A percentile compares a stretch with the other conserved stretches of the same genome.
These are phyloP conservation scores for Fusarium veterinarium DNA, from an alignment of 2,329 filamentous ascomycete genomes.

Conservation along the genomic window DNA sequence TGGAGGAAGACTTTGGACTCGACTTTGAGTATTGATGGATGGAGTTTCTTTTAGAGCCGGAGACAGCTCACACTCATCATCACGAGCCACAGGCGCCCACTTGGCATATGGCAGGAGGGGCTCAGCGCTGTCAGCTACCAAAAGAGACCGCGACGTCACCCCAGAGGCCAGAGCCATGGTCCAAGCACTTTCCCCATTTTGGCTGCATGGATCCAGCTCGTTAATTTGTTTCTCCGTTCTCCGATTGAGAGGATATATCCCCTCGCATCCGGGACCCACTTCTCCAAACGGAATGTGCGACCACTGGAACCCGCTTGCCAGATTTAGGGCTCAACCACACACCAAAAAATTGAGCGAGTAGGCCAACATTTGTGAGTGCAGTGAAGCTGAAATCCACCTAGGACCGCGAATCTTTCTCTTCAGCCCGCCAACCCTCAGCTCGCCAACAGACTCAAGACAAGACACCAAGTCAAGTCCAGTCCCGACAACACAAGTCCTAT, in stretches of 20 bases:
- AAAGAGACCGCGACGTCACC: slow-evolving; percentile 35
- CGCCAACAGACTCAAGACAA: slow-evolving; percentile 46
- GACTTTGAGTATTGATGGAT: slow-evolving; percentile 3
- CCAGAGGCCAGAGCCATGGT: slow-evolving; percentile 27
- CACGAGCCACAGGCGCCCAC: slow-evolving; percentile 29
- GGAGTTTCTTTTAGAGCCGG: slow-evolving; percentile 2
- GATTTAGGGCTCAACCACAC: slow-evolving; percentile 51
- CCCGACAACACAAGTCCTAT: slow-evolving; percentile 45
- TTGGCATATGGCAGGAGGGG: slow-evolving; percentile 26
- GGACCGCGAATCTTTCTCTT: slow-evolving; percentile 49
- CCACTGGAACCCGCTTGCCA: slow-evolving; percentile 20
- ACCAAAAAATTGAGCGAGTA: slow-evolving; percentile 46
- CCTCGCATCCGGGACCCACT: not conserved
- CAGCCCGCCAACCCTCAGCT: slow-evolving; percentile 52
- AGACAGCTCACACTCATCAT: slow-evolving; percentile 23
- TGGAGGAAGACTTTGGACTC: not conserved
- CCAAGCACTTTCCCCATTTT: slow-evolving; percentile 30
- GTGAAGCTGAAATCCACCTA: slow-evolving; percentile 46
- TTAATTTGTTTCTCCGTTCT: slow-evolving; percentile 34
- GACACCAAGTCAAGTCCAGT: slow-evolving; percentile 42
- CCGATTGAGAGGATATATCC: not conserved
- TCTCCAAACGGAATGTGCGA: slow-evolving; percentile 14
- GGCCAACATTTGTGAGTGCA: slow-evolving; percentile 32
- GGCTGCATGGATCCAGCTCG: not conserved
- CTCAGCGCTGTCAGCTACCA: slow-evolving; percentile 14